phyloP scores from a whole-genome alignment of 1,284 basidiomycete species.

The Trametes polyzona region DNA sequence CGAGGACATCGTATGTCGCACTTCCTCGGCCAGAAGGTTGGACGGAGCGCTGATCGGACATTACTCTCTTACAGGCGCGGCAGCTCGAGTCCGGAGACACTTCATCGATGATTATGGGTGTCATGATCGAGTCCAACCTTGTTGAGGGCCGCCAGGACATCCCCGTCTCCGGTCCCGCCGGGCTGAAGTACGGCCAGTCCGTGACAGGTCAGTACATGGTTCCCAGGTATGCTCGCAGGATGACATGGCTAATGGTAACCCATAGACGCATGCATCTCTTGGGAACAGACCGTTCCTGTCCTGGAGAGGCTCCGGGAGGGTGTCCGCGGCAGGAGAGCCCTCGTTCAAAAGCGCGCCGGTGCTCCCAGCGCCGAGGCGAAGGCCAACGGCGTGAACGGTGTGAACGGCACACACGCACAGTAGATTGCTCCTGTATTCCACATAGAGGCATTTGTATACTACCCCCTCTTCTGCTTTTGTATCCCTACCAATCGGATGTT shows the following conservation, averaged over 20 bases:
- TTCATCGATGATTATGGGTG: conserved; percentile 84
- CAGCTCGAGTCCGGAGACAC: conserved; percentile 78
- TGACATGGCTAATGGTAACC: neutral
- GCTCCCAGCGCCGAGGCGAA: conserved; percentile 23
- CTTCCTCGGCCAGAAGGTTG: neutral
- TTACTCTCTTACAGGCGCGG: conserved; percentile 49
- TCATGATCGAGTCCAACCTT: conserved; percentile 97
- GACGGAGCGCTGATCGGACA: conserved; percentile 5
- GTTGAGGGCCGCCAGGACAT: conserved; percentile 90
- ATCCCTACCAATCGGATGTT: conserved; percentile 2
- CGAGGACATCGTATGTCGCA: conserved; percentile 72
- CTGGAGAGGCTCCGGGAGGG: conserved; percentile 83
- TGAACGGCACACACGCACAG: neutral
- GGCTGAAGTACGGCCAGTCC: conserved; percentile 86
- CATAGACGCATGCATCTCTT: conserved; percentile 84
- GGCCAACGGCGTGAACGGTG: conserved; percentile 10
- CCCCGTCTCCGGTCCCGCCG: conserved; percentile 74
- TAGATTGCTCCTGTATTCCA: neutral
- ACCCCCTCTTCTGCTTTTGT: neutral
- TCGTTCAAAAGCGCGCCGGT: conserved; percentile 43
- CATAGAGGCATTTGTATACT: conserved; percentile 4
- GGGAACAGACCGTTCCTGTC: conserved; percentile 83
- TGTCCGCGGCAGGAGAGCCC: conserved; percentile 72
- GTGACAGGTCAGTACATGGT: conserved; percentile 55
- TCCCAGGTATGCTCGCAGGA: neutral